A percentile compares a stretch with the other conserved stretches of the same genome.
phyloP scores from a whole-genome alignment of 345 rosid species.

The Linum lewisii region DNA sequence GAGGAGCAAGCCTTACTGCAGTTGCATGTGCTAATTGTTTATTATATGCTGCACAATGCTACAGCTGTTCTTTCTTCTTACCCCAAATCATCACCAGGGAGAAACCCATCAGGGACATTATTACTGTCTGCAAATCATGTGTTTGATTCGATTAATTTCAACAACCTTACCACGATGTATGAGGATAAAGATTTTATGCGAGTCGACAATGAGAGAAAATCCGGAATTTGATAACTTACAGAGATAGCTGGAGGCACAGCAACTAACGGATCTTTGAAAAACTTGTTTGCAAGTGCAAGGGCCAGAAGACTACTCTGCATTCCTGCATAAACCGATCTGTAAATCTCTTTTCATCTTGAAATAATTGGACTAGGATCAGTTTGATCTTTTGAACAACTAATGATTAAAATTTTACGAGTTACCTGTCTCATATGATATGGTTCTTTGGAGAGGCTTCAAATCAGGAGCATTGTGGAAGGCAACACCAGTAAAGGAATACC shows the following conservation, averaged over 20 bases:
- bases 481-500: slow-evolving; percentile 52
- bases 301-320: slow-evolving; percentile 99
- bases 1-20: not conserved
- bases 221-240: slow-evolving; percentile 30
- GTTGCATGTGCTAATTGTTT: not conserved
- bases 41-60: not conserved
- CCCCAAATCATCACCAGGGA: slow-evolving; percentile 78
- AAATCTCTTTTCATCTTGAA: not conserved
- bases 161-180: too few relatives aligned
- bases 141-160: too few relatives aligned
- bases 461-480: slow-evolving; percentile 48
- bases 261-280: slow-evolving; percentile 89
- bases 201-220: not conserved
- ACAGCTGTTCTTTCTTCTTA: slow-evolving; percentile 27
- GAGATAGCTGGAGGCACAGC: slow-evolving; percentile 91
- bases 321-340: slow-evolving; percentile 38
- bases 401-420: not conserved
- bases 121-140: slow-evolving; percentile 66
- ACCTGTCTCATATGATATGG: slow-evolving; percentile 85
- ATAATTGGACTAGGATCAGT: not conserved
- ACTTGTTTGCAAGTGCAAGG: slow-evolving; percentile 80
- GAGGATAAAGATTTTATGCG: too few relatives aligned
- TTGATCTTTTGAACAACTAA: not conserved
- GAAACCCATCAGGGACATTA: slow-evolving; percentile 96
- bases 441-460: slow-evolving; percentile 66